phyloP scores from a whole-genome alignment of 768 basidiomycete species.

The Rhizopogon roseolus region DNA sequence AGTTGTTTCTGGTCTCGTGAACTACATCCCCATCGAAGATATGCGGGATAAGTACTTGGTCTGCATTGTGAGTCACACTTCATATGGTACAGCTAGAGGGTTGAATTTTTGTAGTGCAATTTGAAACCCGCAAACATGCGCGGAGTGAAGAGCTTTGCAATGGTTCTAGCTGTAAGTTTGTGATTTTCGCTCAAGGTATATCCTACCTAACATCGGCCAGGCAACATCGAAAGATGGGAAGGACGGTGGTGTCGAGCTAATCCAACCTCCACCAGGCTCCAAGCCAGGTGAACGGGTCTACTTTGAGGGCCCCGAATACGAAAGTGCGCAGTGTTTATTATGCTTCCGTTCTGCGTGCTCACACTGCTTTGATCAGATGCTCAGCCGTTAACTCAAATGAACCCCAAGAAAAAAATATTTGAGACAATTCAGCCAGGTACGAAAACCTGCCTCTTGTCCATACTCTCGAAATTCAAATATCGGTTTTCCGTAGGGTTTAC shows the following conservation, averaged over 20 bases:
- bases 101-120: conserved; percentile 56
- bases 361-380: conserved; percentile 35
- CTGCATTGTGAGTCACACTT: conserved; percentile 57
- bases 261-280: conserved; percentile 79
- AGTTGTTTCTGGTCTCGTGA: conserved; percentile 93
- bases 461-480: conserved; percentile 2
- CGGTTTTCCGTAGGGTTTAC: conserved; percentile 57
- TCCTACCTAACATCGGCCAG: conserved; percentile 32
- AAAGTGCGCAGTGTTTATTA: conserved; percentile 50
- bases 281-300: conserved; percentile 92
- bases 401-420: conserved; percentile 99
- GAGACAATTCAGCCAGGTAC: conserved; percentile 91
- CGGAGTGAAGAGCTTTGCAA: conserved; percentile 96
- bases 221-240: conserved; percentile 89
- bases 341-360: background rate
- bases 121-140: conserved; percentile 96
- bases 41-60: conserved; percentile 83
- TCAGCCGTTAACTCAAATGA: conserved; percentile 76
- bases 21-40: conserved; percentile 93
- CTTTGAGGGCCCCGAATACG: conserved; percentile 88
- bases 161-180: conserved; percentile 79
- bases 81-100: background rate
- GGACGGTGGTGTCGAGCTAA: conserved; percentile 86
- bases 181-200: background rate
- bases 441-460: conserved; percentile 5